Conservation (phyloP, 2,329 filamentous ascomycete species). For the Zymoseptoria crescenta region DNA sequence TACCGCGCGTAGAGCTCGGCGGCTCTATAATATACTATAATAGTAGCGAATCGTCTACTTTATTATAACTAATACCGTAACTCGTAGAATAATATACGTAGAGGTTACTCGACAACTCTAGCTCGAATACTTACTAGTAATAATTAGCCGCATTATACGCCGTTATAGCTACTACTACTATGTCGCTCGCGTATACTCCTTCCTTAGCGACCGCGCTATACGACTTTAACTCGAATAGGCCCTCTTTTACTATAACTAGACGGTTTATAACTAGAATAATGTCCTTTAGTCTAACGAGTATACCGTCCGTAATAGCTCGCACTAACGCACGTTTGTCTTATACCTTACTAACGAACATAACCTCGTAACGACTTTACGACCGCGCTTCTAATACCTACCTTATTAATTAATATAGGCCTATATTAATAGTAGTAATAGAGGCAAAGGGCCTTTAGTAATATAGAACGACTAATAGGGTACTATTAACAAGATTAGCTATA, state of each 20-base stretch:
- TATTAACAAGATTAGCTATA: too few species aligned
- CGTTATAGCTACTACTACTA: neutral
- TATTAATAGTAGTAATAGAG: too few species aligned
- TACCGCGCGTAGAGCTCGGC: neutral
- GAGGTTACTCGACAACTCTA: neutral
- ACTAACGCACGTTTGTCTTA: too few species aligned
- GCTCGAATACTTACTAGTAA: neutral
- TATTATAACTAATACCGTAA: neutral
- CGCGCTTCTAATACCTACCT: neutral
- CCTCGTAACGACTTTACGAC: neutral
- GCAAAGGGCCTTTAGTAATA: too few species aligned
- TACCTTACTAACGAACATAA: neutral
- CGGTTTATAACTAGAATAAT: neutral
- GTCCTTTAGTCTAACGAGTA: neutral
- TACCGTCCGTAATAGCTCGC: neutral
- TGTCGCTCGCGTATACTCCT: neutral
- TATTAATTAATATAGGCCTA: constrained; percentile 3
- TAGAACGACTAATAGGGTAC: too few species aligned
- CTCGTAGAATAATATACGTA: neutral
- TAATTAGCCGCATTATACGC: neutral
- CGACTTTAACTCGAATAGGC: neutral
- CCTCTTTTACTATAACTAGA: neutral
- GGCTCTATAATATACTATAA: neutral
- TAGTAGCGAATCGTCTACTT: neutral
- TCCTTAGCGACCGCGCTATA: neutral